Evolutionary conservation across 495 filamentous ascomycete species (phyloP), one percentile per base, ranked within the genome.

Genomic region (Xylaria castorea): DNA sequence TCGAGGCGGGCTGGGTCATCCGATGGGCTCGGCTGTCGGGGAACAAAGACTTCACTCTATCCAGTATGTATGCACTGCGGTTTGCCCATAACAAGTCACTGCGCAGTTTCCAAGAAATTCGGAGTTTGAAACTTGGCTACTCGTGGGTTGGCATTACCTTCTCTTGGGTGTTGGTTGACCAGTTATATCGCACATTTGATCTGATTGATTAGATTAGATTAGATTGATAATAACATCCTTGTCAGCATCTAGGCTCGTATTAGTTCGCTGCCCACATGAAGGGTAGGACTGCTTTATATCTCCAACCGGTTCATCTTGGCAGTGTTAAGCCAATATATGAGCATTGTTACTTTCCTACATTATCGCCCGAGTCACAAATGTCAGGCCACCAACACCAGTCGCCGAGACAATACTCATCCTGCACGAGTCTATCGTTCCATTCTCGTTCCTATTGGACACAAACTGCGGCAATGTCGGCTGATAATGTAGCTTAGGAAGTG

Each of bases 181-280:
- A 38, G 74, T 71, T 73, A 71, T 72, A 53, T 53, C 11, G 66
- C 69, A 38, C 34, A n/a, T 66, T 18, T 62, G 72, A 78, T 76
- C 73, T 76, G 75, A 78, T 78, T 76, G 76, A 75, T 76, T 78
- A 76, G 76, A 78, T 78, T 76, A 78, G 76, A 78, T 78, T 76
- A 78, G 76, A 78, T 78, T 66, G 63, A 66, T 66, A 66, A 66
- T 30, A 46, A 5, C 7, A 66, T 20, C 63, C 40, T 8, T 48
- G 40, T 34, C 16, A 11, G 38, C 11, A 30, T 66, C 40, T 48
- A 32, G 16, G 18, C 63, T 22, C 42, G 38, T 40, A 44, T 27
- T 66, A 22, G 42, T 66, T 27, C 20, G 36, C 18, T 6, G 36
- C 16, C 22, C 57, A 9, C 34, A 20, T 34, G 0, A 32, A 58